phyloP scores from a whole-genome alignment of 257 asterid genomes.

The Plantago ovata region DNA sequence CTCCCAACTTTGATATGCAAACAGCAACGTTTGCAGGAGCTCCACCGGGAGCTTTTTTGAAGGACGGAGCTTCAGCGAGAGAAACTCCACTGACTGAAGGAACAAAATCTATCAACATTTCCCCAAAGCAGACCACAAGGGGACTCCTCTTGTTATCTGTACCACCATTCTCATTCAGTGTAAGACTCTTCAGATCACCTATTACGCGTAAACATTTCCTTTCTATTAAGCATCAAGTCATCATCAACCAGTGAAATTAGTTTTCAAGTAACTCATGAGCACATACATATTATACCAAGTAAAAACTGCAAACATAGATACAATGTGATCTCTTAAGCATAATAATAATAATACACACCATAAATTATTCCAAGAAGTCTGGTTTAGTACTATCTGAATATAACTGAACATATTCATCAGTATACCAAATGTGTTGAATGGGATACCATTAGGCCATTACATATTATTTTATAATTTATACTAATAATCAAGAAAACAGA shows the following conservation, averaged over 20 bases:
- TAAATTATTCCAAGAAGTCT: no score
- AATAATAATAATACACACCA: no score
- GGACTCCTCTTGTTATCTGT: slow-evolving; percentile 25
- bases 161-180: slow-evolving; percentile 37
- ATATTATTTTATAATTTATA: no score
- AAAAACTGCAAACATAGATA: no score
- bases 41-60: slow-evolving; percentile 85
- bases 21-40: slow-evolving; percentile 97
- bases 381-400: no score
- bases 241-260: not conserved
- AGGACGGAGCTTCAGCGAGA: slow-evolving; percentile 89
- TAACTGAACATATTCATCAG: no score
- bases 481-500: no score
- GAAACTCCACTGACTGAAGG: slow-evolving; percentile 84
- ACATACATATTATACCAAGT: no score
- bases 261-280: no score
- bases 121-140: slow-evolving; percentile 84
- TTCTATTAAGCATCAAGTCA: slow-evolving; percentile 18
- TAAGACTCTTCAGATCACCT: slow-evolving; percentile 50
- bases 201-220: slow-evolving; percentile 26
- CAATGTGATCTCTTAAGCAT: no score
- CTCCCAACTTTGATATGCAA: slow-evolving; percentile 75
- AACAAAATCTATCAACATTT: slow-evolving; percentile 90
- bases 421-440: no score
- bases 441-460: no score